Evolutionary conservation across 2,329 filamentous ascomycete genomes (phyloP).

Genomic region (Gliomastix tumulicola): DNA sequence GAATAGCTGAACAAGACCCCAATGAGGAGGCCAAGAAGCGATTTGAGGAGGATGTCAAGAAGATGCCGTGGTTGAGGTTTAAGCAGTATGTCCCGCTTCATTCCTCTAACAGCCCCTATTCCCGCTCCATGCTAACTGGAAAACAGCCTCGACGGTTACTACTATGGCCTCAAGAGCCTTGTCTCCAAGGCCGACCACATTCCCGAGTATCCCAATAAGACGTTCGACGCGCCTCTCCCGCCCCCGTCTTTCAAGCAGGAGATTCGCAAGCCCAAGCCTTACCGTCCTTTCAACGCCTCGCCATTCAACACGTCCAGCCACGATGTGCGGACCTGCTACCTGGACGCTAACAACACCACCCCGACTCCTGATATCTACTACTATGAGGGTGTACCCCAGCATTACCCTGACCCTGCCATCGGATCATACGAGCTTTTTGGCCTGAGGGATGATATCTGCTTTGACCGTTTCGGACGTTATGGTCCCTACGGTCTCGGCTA

Average conservation of each 20-base stretch:
- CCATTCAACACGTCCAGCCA: conserved; percentile 30
- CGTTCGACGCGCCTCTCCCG: conserved; percentile 21
- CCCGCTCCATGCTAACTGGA: not conserved
- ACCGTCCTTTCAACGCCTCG: conserved; percentile 63
- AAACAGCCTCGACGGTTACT: conserved; percentile 74
- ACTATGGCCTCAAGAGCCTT: conserved; percentile 67
- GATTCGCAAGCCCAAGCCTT: conserved; percentile 42
- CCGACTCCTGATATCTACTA: conserved; percentile 58
- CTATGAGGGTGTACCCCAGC: conserved; percentile 64
- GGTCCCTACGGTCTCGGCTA: conserved; percentile 88
- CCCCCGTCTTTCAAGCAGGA: conserved; percentile 11
- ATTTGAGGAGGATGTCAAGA: conserved; percentile 18
- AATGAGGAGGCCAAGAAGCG: conserved; percentile 18
- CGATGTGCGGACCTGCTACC: conserved; percentile 54
- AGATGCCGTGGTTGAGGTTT: conserved; percentile 32
- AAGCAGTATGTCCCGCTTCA: conserved; percentile 22
- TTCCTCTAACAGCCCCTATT: too few species aligned
- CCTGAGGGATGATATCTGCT: conserved; percentile 72
- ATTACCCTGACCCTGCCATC: conserved; percentile 70
- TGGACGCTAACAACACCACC: conserved; percentile 52
- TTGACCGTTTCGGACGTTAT: conserved; percentile 78
- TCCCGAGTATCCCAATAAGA: conserved; percentile 63
- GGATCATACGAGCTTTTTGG: conserved; percentile 72
- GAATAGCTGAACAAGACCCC: conserved; percentile 16
- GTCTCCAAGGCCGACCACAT: conserved; percentile 56